phyloP scores from a whole-genome alignment of 257 asterid species.

The Catharanthus roseus region DNA sequence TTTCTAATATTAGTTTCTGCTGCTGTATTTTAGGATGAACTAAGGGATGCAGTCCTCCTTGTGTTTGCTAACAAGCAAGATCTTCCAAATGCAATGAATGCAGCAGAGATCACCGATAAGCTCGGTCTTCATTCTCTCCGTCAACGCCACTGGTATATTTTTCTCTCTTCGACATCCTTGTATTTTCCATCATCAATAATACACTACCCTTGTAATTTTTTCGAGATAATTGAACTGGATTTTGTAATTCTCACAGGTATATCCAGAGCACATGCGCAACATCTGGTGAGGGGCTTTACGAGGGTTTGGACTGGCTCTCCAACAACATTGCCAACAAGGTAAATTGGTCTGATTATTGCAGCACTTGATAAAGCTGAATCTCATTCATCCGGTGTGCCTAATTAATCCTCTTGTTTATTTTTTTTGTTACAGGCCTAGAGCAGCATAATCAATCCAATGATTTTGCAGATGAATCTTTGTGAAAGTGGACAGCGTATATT shows the following conservation, averaged over 20 bases:
- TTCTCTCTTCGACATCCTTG: constrained; percentile 1
- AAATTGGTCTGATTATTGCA: neutral
- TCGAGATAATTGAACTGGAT: neutral
- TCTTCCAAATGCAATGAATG: constrained; percentile 72
- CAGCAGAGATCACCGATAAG: constrained; percentile 59
- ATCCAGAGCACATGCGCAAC: constrained; percentile 68
- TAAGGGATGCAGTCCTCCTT: constrained; percentile 63
- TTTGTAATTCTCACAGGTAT: constrained; percentile 32
- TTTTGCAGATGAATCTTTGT: constrained; percentile 26
- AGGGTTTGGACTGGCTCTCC: constrained; percentile 68
- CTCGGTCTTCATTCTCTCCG: constrained; percentile 67
- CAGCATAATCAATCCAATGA: constrained; percentile 14
- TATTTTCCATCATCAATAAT: neutral
- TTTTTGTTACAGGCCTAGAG: constrained; percentile 35
- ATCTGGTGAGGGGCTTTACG: constrained; percentile 58
- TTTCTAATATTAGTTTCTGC: constrained; percentile 3
- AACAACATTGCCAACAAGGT: constrained; percentile 62
- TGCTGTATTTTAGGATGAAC: constrained; percentile 34
- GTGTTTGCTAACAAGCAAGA: constrained; percentile 72
- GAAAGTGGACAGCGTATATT: constrained; percentile 26
- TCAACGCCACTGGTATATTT: constrained; percentile 50
- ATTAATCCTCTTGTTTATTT: neutral
- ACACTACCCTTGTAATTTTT: neutral
- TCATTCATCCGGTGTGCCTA: neutral
- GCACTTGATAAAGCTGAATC: neutral